phyloP scores from a whole-genome alignment of 2,329 filamentous ascomycete species.

The Dendryphion nanum region DNA sequence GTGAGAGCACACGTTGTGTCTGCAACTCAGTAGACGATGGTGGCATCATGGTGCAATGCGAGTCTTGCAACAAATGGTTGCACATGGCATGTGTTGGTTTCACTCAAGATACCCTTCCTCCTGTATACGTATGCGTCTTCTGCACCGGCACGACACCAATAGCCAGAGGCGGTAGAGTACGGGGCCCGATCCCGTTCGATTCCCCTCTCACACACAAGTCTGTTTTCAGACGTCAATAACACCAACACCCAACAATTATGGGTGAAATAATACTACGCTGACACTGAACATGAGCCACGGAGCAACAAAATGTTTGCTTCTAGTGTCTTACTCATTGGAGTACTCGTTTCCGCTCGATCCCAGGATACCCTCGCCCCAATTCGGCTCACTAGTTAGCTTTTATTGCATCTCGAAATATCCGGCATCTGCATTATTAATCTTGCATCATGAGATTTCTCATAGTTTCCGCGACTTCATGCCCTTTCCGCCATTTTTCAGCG shows the following conservation, averaged over 20 bases:
- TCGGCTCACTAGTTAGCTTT: conserved; percentile 3
- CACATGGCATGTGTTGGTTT: conserved; percentile 60
- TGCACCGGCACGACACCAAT: conserved; percentile 39
- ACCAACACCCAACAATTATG: neutral
- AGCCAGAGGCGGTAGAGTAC: conserved; percentile 30
- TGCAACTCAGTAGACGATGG: conserved; percentile 56
- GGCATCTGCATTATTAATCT: too few relatives aligned
- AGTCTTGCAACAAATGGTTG: conserved; percentile 62
- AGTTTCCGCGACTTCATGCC: too few relatives aligned
- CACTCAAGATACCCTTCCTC: conserved; percentile 46
- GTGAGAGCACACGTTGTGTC: conserved; percentile 55
- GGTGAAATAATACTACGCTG: neutral
- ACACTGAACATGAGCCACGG: neutral
- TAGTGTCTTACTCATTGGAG: too few relatives aligned
- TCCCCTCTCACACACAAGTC: conserved; percentile 33
- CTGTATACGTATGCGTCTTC: conserved; percentile 41
- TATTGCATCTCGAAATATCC: conserved; percentile 2
- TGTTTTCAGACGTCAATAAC: conserved; percentile 17
- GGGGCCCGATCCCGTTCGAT: conserved; percentile 26
- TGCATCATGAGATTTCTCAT: too few relatives aligned
- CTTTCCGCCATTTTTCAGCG: too few relatives aligned
- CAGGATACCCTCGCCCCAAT: conserved; percentile 13
- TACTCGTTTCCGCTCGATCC: conserved; percentile 4
- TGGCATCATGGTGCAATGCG: conserved; percentile 61
- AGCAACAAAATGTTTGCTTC: neutral